phyloP scores from a whole-genome alignment of 768 basidiomycete genomes.

The Boletus vermiculosoides region DNA sequence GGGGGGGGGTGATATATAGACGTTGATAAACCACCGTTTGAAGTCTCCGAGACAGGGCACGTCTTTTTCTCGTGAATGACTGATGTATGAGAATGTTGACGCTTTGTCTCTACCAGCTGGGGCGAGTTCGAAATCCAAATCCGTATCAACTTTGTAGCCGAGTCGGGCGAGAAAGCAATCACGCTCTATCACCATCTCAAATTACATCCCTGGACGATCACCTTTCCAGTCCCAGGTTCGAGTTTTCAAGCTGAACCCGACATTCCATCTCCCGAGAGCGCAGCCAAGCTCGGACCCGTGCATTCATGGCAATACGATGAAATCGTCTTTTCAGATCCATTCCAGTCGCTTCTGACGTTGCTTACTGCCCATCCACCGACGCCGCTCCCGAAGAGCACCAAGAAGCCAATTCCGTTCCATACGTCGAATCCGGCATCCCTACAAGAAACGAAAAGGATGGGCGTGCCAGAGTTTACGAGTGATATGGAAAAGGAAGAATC shows the following conservation, averaged over 20 bases:
- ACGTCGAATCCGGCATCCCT: slow-evolving; percentile 56
- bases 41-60: slow-evolving; percentile 93
- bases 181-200: slow-evolving; percentile 91
- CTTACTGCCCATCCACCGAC: slow-evolving; percentile 84
- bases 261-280: slow-evolving; percentile 64
- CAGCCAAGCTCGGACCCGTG: slow-evolving; percentile 71
- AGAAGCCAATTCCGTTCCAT: slow-evolving; percentile 71
- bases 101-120: slow-evolving; percentile 55
- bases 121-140: slow-evolving; percentile 98
- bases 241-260: slow-evolving; percentile 50
- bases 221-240: slow-evolving; percentile 23
- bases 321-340: slow-evolving; percentile 93
- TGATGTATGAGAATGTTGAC: background rate
- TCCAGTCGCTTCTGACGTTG: slow-evolving; percentile 77
- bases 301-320: slow-evolving; percentile 99
- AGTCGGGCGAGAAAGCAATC: slow-evolving; percentile 89
- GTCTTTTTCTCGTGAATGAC: slow-evolving; percentile 15
- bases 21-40: slow-evolving; percentile 90
- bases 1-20: slow-evolving; percentile 43
- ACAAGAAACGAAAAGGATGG: slow-evolving; percentile 59
- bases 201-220: slow-evolving; percentile 81
- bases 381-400: slow-evolving; percentile 59
- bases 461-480: slow-evolving; percentile 79
- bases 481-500: slow-evolving; percentile 88
- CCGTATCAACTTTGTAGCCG: slow-evolving; percentile 82